Conservation (phyloP, 768 basidiomycete species). For the Cyathus striatus region DNA sequence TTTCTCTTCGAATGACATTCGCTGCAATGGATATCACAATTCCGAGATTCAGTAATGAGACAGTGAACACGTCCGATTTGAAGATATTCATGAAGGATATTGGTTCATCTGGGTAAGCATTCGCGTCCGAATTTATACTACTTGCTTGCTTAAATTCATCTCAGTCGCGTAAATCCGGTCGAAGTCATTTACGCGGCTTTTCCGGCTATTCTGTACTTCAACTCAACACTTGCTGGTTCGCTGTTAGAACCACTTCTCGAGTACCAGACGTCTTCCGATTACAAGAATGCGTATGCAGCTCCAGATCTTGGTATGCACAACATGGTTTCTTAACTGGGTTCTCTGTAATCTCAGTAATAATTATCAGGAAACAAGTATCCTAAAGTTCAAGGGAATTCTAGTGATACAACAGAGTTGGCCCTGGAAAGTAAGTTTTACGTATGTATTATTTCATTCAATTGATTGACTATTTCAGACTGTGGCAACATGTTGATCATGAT, state of each 20-base stretch:
- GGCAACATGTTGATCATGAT: conserved; percentile 59
- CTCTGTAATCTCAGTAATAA: background rate
- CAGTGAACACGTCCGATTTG: conserved; percentile 36
- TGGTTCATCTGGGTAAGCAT: conserved; percentile 31
- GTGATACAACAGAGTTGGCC: conserved; percentile 9
- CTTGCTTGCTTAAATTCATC: background rate
- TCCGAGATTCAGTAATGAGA: no score
- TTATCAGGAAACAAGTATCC: conserved; percentile 13
- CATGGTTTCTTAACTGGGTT: background rate
- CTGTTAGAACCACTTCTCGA: conserved; percentile 44
- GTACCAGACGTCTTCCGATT: conserved; percentile 29
- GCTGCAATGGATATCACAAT: conserved; percentile 43
- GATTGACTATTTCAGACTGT: conserved; percentile 33
- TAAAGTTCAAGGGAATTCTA: conserved; percentile 10
- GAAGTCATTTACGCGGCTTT: conserved; percentile 41
- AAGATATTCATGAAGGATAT: conserved; percentile 45
- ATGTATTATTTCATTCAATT: no score
- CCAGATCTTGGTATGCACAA: conserved; percentile 20
- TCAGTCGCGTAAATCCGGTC: conserved; percentile 34
- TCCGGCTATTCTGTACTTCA: conserved; percentile 38
- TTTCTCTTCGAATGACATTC: conserved; percentile 39
- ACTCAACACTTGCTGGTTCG: conserved; percentile 31
- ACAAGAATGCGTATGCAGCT: conserved; percentile 17
- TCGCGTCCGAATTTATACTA: conserved; percentile 1
- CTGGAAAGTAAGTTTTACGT: conserved; percentile 21